These are phyloP conservation scores for Colletotrichum sp. DNA, from an alignment of 2,329 filamentous ascomycete species.

Conservation along the genomic window DNA sequence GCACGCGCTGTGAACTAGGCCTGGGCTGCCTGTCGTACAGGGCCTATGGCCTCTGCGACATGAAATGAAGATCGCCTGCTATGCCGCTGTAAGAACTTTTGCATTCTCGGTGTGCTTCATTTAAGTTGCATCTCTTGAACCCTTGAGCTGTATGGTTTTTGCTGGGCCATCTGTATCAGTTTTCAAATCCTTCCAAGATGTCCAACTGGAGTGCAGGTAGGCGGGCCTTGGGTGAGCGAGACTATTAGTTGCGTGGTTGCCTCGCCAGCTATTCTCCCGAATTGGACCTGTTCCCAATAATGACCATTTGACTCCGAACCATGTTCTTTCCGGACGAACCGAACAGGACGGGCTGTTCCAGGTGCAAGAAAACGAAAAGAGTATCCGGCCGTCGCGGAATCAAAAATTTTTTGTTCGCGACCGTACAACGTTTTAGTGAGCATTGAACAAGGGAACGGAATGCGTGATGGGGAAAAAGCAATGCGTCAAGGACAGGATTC, in stretches of 20 bases:
- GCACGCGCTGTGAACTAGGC: background rate
- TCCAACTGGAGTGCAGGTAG: background rate
- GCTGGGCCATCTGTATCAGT: background rate
- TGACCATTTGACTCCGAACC: background rate
- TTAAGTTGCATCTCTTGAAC: background rate
- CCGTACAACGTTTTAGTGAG: too few relatives aligned
- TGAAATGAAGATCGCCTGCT: background rate
- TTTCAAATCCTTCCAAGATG: background rate
- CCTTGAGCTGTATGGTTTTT: background rate
- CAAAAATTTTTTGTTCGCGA: background rate
- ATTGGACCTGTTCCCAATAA: background rate
- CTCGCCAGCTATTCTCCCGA: background rate
- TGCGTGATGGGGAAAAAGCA: background rate
- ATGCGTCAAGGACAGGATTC: slow-evolving; percentile 20
- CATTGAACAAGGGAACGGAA: background rate
- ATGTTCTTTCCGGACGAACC: background rate
- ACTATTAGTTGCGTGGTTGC: background rate
- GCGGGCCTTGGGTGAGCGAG: background rate
- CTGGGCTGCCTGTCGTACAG: background rate
- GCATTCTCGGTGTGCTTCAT: background rate
- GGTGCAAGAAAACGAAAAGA: background rate
- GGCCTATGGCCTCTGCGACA: background rate
- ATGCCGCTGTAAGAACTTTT: background rate
- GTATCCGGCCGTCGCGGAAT: background rate
- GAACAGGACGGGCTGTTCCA: background rate